Conservation (phyloP, 495 filamentous ascomycete species). For the Hypoxylon cercidicola region DNA sequence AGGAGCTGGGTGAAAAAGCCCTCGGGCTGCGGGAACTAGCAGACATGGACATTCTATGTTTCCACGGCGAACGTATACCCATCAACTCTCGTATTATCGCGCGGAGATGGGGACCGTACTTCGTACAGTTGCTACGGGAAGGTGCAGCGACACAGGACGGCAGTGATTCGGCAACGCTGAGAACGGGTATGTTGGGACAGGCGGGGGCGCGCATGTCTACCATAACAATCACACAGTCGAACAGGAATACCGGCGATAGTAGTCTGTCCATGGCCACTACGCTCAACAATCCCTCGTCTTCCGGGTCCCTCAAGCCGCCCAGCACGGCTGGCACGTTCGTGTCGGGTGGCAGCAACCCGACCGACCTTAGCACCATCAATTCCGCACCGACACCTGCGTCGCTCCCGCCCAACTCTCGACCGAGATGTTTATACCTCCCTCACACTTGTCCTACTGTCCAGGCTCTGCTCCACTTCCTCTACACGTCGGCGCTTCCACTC, state of each 20-base stretch:
- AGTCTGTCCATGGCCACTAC: slow-evolving; percentile 69
- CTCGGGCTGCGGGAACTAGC: slow-evolving; percentile 82
- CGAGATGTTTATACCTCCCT: slow-evolving; percentile 89
- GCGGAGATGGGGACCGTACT: slow-evolving; percentile 92
- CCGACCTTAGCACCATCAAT: slow-evolving; percentile 56
- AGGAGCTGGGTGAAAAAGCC: slow-evolving; percentile 85
- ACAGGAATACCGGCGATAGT: slow-evolving; percentile 63
- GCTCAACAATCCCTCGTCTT: slow-evolving; percentile 58
- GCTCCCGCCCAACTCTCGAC: slow-evolving; percentile 75
- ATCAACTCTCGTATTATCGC: slow-evolving; percentile 91
- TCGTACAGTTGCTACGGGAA: slow-evolving; percentile 87
- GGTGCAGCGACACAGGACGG: slow-evolving; percentile 69
- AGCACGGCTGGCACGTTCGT: slow-evolving; percentile 50
- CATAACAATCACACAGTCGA: slow-evolving; percentile 82
- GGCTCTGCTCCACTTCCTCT: slow-evolving; percentile 89
- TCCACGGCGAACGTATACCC: slow-evolving; percentile 89
- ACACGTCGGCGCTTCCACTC: slow-evolving; percentile 86
- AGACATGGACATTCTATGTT: slow-evolving; percentile 96
- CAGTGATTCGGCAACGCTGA: slow-evolving; percentile 57
- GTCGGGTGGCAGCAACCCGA: slow-evolving; percentile 43
- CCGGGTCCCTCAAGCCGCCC: slow-evolving; percentile 54
- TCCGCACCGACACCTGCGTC: slow-evolving; percentile 59
- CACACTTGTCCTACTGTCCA: slow-evolving; percentile 90
- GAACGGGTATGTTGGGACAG: slow-evolving; percentile 54
- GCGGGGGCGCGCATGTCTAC: slow-evolving; percentile 74